Base-by-base conservation (phyloP, 2,329 filamentous ascomycete genomes). In the Colletotrichum tamarilloi region DNA sequence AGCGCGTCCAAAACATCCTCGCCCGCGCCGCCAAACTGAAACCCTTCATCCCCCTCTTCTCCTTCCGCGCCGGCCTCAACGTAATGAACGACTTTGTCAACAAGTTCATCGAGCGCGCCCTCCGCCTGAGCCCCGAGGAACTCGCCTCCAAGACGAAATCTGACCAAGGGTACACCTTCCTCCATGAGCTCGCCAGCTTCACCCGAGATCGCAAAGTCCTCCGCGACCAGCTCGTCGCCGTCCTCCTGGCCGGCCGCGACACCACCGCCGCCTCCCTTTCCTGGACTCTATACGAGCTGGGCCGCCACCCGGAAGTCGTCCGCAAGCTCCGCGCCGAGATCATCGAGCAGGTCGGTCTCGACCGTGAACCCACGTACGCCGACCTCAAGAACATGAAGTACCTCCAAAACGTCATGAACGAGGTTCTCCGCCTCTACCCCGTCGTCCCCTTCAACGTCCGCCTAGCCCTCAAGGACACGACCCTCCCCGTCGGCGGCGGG, bases 321-420 rank as follows among this genome's bases (percentile, higher is more conserved):
- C 81, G 85, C 65, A 93, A 91, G 80, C 87, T 98, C 64, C 91
- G 95, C 28, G 82, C 85, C 28, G 95, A 98, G 82, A 95, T 98
- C 78, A 81, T 92, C 30, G 80, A 87, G 1, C 85, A 86, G 0
- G 88, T 98, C 5, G 95, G 95, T 1, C 81, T 88, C 7, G 84
- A 90, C 16, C 83, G 87, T 6, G 83, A 86, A 4, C 92, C 92
- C 0, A 95, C 92, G 0, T 98, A 97, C 81, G 88, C 90, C 14
- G 90, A 98, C 79, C 87, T 98, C 72, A 98, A 97, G 86, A 88
- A 88, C 76, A 97, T 98, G 95, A 92, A 93, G 78, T 98, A 96
- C 81, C 89, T 97, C 71, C 86, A 91, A 81, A 87, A 92, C 77
- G 84, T 93, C 62, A 87, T 97, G 77, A 93, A 94, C 83, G 94